Percentiles rank a stretch among this genome's conserved stretches.
These are phyloP conservation scores for Trichophyton verrucosum DNA, from an alignment of 2,329 filamentous ascomycete genomes.

Conservation along the genomic window DNA sequence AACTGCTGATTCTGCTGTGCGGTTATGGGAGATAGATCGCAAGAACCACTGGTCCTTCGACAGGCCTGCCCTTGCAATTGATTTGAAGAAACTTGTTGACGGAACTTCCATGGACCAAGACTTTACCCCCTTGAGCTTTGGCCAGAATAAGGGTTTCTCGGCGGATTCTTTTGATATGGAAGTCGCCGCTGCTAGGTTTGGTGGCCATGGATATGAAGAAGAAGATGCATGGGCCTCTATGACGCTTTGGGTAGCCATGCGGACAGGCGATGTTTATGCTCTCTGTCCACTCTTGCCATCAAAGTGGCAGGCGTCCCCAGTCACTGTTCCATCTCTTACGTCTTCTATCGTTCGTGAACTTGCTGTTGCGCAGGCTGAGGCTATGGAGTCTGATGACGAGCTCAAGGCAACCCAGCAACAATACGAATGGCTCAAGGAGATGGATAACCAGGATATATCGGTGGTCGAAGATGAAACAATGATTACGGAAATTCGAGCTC, in stretches of 20 bases:
- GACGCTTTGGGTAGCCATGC: constrained; percentile 96
- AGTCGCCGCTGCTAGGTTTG: constrained; percentile 81
- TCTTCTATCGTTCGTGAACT: constrained; percentile 69
- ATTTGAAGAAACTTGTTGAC: constrained; percentile 78
- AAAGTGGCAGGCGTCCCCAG: constrained; percentile 67
- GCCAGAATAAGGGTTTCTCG: constrained; percentile 70
- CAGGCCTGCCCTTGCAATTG: constrained; percentile 67
- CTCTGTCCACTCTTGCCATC: constrained; percentile 79
- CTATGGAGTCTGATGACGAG: constrained; percentile 33
- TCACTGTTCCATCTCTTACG: constrained; percentile 68
- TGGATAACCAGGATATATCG: constrained; percentile 40
- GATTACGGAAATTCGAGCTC: constrained; percentile 41
- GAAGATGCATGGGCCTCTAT: constrained; percentile 75
- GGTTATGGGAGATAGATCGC: constrained; percentile 81
- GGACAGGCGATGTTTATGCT: constrained; percentile 82
- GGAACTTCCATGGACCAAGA: constrained; percentile 72
- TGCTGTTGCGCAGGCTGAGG: constrained; percentile 30
- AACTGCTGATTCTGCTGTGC: constrained; percentile 74
- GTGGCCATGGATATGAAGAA: constrained; percentile 49
- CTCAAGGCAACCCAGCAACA: constrained; percentile 41
- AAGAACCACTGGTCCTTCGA: constrained; percentile 80
- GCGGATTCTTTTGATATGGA: constrained; percentile 89
- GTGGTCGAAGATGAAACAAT: constrained; percentile 27
- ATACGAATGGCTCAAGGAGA: constrained; percentile 45
- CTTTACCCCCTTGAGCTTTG: constrained; percentile 61